These are phyloP conservation scores for Fusarium subtropicale DNA, from an alignment of 2,329 filamentous ascomycete species.

Conservation along the genomic window DNA sequence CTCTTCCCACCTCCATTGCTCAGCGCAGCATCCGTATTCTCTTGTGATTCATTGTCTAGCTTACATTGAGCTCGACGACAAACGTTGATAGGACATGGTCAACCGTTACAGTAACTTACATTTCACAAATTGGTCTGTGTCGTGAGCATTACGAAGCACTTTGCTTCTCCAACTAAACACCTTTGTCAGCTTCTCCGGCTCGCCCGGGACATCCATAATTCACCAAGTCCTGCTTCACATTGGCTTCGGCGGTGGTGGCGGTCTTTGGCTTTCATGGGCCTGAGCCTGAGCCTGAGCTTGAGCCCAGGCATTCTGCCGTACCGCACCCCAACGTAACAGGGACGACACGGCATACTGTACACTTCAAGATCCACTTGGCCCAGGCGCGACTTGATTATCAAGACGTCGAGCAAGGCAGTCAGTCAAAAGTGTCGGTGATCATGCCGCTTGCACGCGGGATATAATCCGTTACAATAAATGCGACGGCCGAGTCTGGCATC, in stretches of 20 bases:
- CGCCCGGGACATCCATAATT: constrained; percentile 40
- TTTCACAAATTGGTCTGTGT: constrained; percentile 18
- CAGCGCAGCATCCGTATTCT: not conserved
- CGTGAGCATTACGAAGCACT: constrained; percentile 43
- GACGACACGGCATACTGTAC: constrained; percentile 10
- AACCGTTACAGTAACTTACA: not conserved
- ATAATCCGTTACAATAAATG: constrained; percentile 29
- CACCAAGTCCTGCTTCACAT: constrained; percentile 39
- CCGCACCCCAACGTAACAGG: constrained; percentile 24
- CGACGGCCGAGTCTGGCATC: constrained; percentile 7
- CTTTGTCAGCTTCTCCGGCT: constrained; percentile 42
- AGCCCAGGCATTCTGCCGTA: constrained; percentile 13
- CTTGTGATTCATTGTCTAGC: constrained; percentile 13
- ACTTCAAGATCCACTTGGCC: constrained; percentile 40
- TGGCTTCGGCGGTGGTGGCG: constrained; percentile 41
- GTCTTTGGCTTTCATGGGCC: constrained; percentile 22
- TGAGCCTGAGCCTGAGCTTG: not conserved
- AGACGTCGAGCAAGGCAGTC: constrained; percentile 10
- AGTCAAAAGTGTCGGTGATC: constrained; percentile 34
- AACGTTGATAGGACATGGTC: constrained; percentile 9
- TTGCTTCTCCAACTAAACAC: constrained; percentile 36
- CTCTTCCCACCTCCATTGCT: constrained; percentile 7
- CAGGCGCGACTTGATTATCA: constrained; percentile 30
- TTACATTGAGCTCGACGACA: constrained; percentile 4
- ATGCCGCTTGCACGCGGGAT: constrained; percentile 42